phyloP scores from a whole-genome alignment of 805 yeast genomes.

The Scheffersomyces amazonensis region DNA sequence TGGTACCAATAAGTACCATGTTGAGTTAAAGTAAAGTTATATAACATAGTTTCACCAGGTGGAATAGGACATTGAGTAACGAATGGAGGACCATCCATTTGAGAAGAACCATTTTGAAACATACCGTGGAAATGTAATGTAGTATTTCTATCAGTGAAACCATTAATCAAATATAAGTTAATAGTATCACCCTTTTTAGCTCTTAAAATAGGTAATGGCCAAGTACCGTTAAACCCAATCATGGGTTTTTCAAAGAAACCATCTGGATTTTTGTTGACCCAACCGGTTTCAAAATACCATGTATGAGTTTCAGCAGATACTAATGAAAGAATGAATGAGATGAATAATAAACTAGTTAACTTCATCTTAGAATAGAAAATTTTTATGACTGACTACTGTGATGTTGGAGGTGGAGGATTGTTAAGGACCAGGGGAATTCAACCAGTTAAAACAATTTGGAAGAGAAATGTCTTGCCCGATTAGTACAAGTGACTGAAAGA shows the following conservation, averaged over 20 bases:
- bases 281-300: slow-evolving; percentile 62
- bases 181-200: slow-evolving; percentile 81
- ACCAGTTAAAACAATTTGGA: too few species aligned
- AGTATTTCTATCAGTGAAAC: slow-evolving; percentile 64
- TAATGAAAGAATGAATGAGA: slow-evolving; percentile 7
- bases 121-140: slow-evolving; percentile 93
- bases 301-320: slow-evolving; percentile 51
- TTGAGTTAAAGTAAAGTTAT: slow-evolving; percentile 88
- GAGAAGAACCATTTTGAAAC: slow-evolving; percentile 70
- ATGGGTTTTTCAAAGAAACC: slow-evolving; percentile 53
- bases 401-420: too few species aligned
- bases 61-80: slow-evolving; percentile 89
- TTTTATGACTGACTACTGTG: too few species aligned
- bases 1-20: slow-evolving; percentile 97
- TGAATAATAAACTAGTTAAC: slow-evolving; percentile 8
- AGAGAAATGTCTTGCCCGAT: too few species aligned
- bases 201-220: slow-evolving; percentile 87
- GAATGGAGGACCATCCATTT: slow-evolving; percentile 90
- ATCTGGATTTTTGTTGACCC: slow-evolving; percentile 71
- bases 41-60: slow-evolving; percentile 69
- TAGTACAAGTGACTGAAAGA: too few species aligned
- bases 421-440: too few species aligned
- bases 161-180: slow-evolving; percentile 70
- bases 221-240: slow-evolving; percentile 64
- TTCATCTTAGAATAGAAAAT: slow-evolving; percentile 4